A percentile compares a stretch with the other conserved stretches of the same genome.
These are phyloP conservation scores for Trichoderma atroviride DNA, from an alignment of 2,329 filamentous ascomycete species.

Conservation along the genomic window DNA sequence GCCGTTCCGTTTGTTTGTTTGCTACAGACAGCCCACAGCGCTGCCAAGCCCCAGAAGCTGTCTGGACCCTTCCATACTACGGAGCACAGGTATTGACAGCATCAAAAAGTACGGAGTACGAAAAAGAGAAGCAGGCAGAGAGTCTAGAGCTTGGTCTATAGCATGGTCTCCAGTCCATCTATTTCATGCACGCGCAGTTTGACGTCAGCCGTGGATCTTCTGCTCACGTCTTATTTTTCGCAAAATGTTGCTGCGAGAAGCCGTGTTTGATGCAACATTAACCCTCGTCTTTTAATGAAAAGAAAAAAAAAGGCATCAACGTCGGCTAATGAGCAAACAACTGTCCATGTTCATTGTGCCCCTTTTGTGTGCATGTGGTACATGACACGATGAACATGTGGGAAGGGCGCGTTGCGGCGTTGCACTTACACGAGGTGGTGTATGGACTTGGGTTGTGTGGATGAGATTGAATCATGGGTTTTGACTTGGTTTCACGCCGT, in stretches of 20 bases:
- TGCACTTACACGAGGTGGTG: neutral
- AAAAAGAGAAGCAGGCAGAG: neutral
- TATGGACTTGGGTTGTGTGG: neutral
- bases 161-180: neutral
- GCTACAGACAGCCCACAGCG: neutral
- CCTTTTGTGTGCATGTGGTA: neutral
- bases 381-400: neutral
- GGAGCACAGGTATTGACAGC: neutral
- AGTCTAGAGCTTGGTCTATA: neutral
- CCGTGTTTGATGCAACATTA: constrained; percentile 5
- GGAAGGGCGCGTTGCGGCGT: neutral
- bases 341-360: neutral
- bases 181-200: neutral
- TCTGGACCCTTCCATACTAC: neutral
- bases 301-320: neutral
- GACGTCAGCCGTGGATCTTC: neutral
- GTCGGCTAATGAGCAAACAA: neutral
- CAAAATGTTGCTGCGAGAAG: neutral
- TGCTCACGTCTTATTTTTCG: neutral
- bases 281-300: neutral
- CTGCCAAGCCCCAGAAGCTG: neutral
- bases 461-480: neutral
- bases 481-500: neutral
- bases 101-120: neutral
- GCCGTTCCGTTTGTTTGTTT: neutral